phyloP scores from a whole-genome alignment of 2,329 filamentous ascomycete species.

The Colletotrichum higginsianum region DNA sequence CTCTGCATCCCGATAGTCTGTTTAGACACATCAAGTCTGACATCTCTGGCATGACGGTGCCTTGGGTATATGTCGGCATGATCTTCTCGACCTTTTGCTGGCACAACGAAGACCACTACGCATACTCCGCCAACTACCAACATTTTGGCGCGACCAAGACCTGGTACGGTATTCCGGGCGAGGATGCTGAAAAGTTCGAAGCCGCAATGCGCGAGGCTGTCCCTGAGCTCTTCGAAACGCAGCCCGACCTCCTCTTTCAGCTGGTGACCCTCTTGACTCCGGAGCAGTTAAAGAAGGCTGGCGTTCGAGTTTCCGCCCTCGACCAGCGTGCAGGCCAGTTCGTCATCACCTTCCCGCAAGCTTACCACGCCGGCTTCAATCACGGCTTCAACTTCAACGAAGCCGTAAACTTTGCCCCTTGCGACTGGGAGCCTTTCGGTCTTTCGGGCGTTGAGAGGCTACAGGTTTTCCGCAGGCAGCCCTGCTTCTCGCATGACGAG shows the following conservation, averaged over 20 bases:
- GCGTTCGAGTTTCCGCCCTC: constrained; percentile 93
- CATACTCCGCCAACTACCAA: constrained; percentile 98
- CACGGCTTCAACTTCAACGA: constrained; percentile 99
- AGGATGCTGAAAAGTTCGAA: constrained; percentile 95
- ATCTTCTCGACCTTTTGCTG: constrained; percentile 99
- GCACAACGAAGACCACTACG: constrained; percentile 99
- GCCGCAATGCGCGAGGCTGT: constrained; percentile 95
- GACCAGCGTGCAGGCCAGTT: constrained; percentile 97
- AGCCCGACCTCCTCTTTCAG: constrained; percentile 96
- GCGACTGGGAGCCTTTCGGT: constrained; percentile 95
- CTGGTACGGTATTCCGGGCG: constrained; percentile 97
- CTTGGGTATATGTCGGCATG: constrained; percentile 99
- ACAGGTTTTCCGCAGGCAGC: constrained; percentile 89
- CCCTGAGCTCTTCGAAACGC: constrained; percentile 95
- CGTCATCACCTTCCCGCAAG: constrained; percentile 96
- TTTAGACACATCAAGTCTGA: constrained; percentile 99
- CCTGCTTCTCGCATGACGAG: constrained; percentile 98
- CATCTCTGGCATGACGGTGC: constrained; percentile 98
- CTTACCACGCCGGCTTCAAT: constrained; percentile 98
- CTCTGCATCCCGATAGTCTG: constrained; percentile 89
- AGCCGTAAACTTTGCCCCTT: constrained; percentile 96
- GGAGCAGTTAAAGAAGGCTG: constrained; percentile 92
- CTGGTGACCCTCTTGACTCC: constrained; percentile 96
- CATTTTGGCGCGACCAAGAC: constrained; percentile 99
- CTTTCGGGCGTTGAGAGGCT: constrained; percentile 88